Evolutionary conservation across 2,329 filamentous ascomycete species (phyloP), one percentile per base, ranked within the genome.

Genomic region (Trichoderma atrobrunneum): DNA sequence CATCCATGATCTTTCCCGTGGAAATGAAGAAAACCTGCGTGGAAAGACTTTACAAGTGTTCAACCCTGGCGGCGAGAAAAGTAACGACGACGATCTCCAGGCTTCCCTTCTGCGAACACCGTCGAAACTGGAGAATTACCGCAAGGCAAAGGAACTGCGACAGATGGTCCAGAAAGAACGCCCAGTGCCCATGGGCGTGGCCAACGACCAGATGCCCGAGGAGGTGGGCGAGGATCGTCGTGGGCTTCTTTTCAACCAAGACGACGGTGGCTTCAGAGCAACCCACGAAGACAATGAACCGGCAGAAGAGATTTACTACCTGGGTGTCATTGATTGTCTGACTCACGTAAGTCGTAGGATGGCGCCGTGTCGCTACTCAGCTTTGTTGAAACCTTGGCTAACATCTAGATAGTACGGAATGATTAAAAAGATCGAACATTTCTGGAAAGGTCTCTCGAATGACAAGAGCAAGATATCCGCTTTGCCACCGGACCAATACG

Each of bases 301-400:
- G 1, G 95, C 92, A 2, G 93, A 98, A 70, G 94, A 97, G 82
- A 94, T 99, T 56, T 99, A 99, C 82, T 99, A 99, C 80, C 89
- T 99, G 8, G 97, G 96, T 43, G 97, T 99, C 77, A 99, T 99
- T 81, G 96, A 99, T 82, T 99, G 96, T 81, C 86, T 99, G 78
- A 99, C 96, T 77, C 94, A 98, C 81, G 94, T 97, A 87, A 89
- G 93, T 89, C 68, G 39, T 7, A 14, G 16, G 43, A 28, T 12
- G 24, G 8, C n/a, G 11, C 24, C 12, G n/a, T 51, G 18, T 30
- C 26, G 26, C 21, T 34, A 34, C 2, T 36, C 39, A 36, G 18
- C 39, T 57, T 70, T 16, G 11, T 21, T 5, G 26, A 36, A 36
- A 28, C 14, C 6, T 78, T 81, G 78, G 63, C 68, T 74, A 68